Base-by-base conservation (phyloP, 106 monocot genomes). In the Hemerocallis citrina region DNA sequence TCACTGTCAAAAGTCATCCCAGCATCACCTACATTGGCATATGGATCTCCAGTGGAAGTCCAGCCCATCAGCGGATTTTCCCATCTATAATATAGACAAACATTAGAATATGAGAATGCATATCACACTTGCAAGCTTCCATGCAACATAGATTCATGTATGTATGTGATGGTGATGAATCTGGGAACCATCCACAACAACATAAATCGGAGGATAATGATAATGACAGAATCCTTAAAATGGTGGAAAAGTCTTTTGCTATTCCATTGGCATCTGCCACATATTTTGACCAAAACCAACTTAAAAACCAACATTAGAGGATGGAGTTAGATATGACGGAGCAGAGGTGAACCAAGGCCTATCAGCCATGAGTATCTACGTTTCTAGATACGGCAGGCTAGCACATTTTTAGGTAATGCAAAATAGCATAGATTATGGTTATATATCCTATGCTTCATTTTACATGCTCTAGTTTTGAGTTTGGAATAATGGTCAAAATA, bases 61-160 rank as follows among this genome's bases (percentile, higher is more conserved):
- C 96, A 98, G 7, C 96, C 96, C 96, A 98, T 98, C 62, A 98
- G 80, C 56, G 96, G 96, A 72, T 98, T 98, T 67, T 98, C 96
- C 96, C 96, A 98, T 79, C 96, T 98, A 55, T 9, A n/a, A 72
- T 22, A 0, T 14, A n/a, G 12, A 42, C 31, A 20, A 43, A 45
- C n/a, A 16, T 60, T 14, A 43, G 10, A 9, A 47, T 25, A 6
- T 1, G 60, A 7, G 20, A 54, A n/a, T 30, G 32, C 29, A 55
- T 29, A 23, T 49, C 22, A 49, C 11, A 49, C 20, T 49, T 22
- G 27, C 49, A 49, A 22, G 5, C 8, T 22, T 6, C 3, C 49
- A 49, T 49, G 47, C 43, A 44, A 44, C 15, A 44, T 44, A 44
- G 4, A 5, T 13, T 10, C 17, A 4, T 44, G 14, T 44, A 0